These are phyloP conservation scores for Picea abies DNA, from an alignment of 83 land plant genomes.

Conservation along the genomic window DNA sequence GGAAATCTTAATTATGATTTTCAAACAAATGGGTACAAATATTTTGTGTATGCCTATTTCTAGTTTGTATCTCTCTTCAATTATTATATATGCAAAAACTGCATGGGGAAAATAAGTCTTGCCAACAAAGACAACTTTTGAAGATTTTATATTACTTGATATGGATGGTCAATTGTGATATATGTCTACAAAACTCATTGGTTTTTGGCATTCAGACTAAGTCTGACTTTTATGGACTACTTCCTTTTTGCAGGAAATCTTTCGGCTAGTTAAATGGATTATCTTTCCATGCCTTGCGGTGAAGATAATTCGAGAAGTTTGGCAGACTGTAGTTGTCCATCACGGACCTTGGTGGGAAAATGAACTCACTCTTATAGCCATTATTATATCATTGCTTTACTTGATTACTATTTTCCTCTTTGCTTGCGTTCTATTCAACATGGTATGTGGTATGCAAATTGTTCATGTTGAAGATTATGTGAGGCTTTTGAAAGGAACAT, in stretches of 20 bases:
- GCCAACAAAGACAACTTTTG: neutral
- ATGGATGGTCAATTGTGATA: neutral
- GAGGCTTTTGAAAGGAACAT: too few relatives aligned
- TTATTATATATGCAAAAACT: neutral
- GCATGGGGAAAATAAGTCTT: neutral
- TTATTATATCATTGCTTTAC: constrained; percentile 76
- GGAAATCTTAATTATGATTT: neutral
- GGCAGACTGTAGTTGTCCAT: constrained; percentile 26
- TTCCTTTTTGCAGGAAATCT: too few relatives aligned
- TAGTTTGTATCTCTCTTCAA: neutral
- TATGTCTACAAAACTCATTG: neutral
- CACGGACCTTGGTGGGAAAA: constrained; percentile 45
- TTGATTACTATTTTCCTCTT: too few relatives aligned
- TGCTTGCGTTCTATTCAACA: too few relatives aligned
- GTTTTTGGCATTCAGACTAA: neutral
- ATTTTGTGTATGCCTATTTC: neutral
- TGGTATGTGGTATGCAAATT: too few relatives aligned
- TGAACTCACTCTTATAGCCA: constrained; percentile 25
- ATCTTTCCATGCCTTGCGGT: constrained; percentile 45
- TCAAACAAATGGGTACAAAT: neutral
- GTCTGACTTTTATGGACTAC: too few relatives aligned
- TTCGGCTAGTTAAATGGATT: constrained; percentile 39
- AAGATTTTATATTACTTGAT: neutral
- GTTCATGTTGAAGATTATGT: too few relatives aligned
- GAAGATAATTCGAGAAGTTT: constrained; percentile 43